phyloP scores from a whole-genome alignment of 805 yeast genomes.

The Saccharomycodes ludwigii region DNA sequence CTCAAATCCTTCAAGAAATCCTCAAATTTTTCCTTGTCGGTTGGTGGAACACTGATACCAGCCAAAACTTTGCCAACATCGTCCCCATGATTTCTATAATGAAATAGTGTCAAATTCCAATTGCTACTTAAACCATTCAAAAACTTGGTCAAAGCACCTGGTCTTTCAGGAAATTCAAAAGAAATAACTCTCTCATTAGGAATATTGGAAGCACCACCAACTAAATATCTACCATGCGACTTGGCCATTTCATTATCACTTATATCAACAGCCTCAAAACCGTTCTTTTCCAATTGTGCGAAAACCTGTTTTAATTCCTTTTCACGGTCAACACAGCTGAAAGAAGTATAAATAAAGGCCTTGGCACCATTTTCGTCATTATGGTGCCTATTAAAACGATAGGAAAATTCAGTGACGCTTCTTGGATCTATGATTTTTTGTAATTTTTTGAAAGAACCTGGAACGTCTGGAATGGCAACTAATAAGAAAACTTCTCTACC shows the following conservation, averaged over 20 bases:
- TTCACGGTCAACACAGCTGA: conserved; percentile 66
- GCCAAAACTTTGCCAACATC: conserved; percentile 89
- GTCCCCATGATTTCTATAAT: conserved; percentile 93
- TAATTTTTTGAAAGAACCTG: conserved; percentile 77
- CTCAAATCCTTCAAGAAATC: conserved; percentile 59
- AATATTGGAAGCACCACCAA: conserved; percentile 77
- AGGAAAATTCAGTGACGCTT: conserved; percentile 86
- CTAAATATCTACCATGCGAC: conserved; percentile 89
- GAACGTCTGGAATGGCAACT: conserved; percentile 82
- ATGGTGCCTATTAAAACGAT: conserved; percentile 48
- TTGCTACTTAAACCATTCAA: conserved; percentile 54
- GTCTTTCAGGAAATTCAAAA: conserved; percentile 95
- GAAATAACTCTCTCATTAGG: conserved; percentile 66
- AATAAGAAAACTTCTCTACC: conserved; percentile 91
- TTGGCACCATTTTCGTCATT: conserved; percentile 27
- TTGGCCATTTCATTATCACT: conserved; percentile 92
- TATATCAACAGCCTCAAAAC: conserved; percentile 70
- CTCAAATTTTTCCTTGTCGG: conserved; percentile 52
- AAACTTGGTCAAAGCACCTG: conserved; percentile 83
- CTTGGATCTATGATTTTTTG: conserved; percentile 77
- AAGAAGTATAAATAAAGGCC: conserved; percentile 82
- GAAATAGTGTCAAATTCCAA: conserved; percentile 93
- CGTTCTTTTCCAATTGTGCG: conserved; percentile 43
- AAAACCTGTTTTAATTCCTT: conserved; percentile 59
- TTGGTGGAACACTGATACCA: conserved; percentile 75